A percentile compares a stretch with the other conserved stretches of the same genome.
Conservation (phyloP, 129 eudicot genomes). For the Pittosporum tobira region DNA sequence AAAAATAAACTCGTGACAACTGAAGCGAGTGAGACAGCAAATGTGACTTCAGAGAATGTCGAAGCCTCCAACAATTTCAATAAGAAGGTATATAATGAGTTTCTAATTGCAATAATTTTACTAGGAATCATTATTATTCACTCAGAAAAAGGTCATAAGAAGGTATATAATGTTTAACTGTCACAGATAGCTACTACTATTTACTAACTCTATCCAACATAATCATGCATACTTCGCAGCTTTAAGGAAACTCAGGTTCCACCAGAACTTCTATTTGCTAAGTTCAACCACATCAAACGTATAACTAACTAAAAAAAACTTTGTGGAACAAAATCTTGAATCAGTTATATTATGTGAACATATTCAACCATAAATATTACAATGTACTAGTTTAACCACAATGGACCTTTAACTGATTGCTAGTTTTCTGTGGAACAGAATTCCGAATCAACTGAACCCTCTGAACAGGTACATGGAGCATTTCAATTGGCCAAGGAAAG, state of each 20-base stretch:
- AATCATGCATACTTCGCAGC: neutral
- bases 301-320: no score
- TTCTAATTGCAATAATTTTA: neutral
- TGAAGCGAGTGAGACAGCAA: neutral
- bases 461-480: slow-evolving; percentile 10
- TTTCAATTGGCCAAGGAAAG: slow-evolving; percentile 7
- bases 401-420: neutral
- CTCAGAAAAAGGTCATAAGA: neutral
- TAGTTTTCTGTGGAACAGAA: slow-evolving; percentile 7
- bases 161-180: no score
- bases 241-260: neutral
- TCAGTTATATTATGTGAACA: neutral
- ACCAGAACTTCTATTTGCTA: neutral
- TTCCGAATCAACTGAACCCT: slow-evolving; percentile 1
- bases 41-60: neutral
- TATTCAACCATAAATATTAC: neutral
- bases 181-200: neutral
- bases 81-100: no score
- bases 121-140: neutral
- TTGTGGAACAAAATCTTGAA: neutral
- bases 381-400: neutral
- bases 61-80: neutral
- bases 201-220: neutral
- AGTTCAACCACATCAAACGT: neutral
- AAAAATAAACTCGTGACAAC: no score